Evolutionary conservation across 2,329 filamentous ascomycete genomes (phyloP), one percentile per base, ranked within the genome.

Genomic region (Apiospora pterosperma): DNA sequence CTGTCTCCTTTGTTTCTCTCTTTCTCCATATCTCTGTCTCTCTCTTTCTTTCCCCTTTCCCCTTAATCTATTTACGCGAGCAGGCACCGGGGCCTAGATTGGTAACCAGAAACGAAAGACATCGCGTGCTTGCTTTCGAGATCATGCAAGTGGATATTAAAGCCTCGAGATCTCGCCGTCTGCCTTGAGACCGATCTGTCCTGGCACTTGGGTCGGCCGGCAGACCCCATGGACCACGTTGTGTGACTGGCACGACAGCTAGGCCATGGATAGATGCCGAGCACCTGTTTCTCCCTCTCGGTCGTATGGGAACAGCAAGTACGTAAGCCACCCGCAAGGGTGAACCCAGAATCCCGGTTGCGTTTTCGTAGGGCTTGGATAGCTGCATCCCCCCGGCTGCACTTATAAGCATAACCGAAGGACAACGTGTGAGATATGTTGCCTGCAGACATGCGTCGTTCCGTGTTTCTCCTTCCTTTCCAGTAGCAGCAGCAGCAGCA

Each of bases 21-120:
- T 28, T 10, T 34, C n/a, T n/a, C 28, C 1, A 3, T 34, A 3
- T 52, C 23, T 11, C 19, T 19, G 7, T 55, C 28, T 55, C 19
- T 34, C 14, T 19, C 25, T 52, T 3, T 28, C 28, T 55, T 16
- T 1, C 28, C 10, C n/a, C 19, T 48, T 55, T 21, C 48, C 48
- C 48, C 48, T 55, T 55, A 55, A 55, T 55, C 28, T 55, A 55
- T 55, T 55, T 55, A 34, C 10, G 48, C 28, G 36, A n/a, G 34
- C 31, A 67, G 64, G 63, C 62, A 62, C 63, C 66, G 66, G 70
- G 67, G 66, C 73, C 72, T 65, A 71, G 70, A 75, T 71, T 65
- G 71, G 73, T 71, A 75, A 74, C 71, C 66, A 67, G 69, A 75
- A 69, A 75, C 73, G 73, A 75, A 69, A 65, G 67, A 68, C 66